Base-by-base conservation (phyloP, 164 flowering plant species). In the Hamamelis virginiana region DNA sequence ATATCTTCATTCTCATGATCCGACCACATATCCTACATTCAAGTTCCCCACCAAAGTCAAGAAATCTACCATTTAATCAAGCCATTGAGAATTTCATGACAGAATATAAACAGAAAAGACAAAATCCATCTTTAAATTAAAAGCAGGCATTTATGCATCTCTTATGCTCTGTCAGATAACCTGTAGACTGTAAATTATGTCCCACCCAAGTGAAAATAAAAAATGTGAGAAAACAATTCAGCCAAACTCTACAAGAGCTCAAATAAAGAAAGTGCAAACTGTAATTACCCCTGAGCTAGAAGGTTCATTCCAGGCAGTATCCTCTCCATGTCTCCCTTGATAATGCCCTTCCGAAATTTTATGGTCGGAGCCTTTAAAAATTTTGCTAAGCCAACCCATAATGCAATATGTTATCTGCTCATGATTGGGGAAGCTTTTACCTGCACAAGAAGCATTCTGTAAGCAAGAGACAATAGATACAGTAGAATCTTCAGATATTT, bases 301-400 rank as follows among this genome's bases (percentile, higher is more conserved):
- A 69, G 89, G 88, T 25, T 74, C 83, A 28, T 77, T 78, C 82
- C 68, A 78, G 69, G 69, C 45, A n/a, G 71, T 60, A 48, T 82
- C 89, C 44, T 86, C 87, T 64, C 69, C 84, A 75, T 82, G 80
- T 51, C 66, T 83, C 48, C 85, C 89, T 65, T 81, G 85, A 75
- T 75, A 83, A 69, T 82, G 82, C 64, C 85, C 83, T 72, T 79
- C 80, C 4, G 86, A 76, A 61, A 82, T 57, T 65, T 76, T 84
- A 66, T 82, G 87, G 79, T 81, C 76, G 63, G 90, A 82, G 64
- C 89, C 96, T 79, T 78, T 86, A 51, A 90, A 81, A 68, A 91
- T 77, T 71, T 91, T 89, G 76, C 74, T 85, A 69, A 92, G 80
- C 97, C 97, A 92, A 64, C 91, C 92, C 97, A 90, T 90, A 56